Base-by-base conservation (phyloP, 768 basidiomycete genomes). In the Gyrodon lividus region DNA sequence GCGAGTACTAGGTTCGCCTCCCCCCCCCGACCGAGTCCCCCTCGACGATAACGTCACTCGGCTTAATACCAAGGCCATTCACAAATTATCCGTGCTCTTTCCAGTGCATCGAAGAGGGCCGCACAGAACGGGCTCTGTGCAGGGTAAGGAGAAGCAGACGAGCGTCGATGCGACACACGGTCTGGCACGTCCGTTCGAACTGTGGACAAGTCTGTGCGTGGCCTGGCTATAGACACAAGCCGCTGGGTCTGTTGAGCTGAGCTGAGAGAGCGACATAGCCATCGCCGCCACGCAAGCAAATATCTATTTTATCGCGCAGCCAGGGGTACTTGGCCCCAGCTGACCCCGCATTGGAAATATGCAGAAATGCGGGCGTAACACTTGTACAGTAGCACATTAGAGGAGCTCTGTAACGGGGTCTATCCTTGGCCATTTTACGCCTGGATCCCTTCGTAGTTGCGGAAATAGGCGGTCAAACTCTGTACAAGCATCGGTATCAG, bases 111-210 rank as follows among this genome's bases (percentile, higher is more conserved):
- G 12, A 89, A 65, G 1, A 90, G 70, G 13, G 85, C 83, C 0
- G 86, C 74, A 6, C 89, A 87, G 74, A 89, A 89, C 8, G 83
- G 79, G 54, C 82, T 72, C 3, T 68, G 67, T 20, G 72, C n/a
- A n/a, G 59, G 40, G 63, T 70, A n/a, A n/a, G n/a, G n/a, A n/a
- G n/a, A n/a, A n/a, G n/a, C 60, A 6, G 75, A 70, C 35, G 78
- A 78, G 48, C 82, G 75, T 3, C 84, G 82, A 65, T 89, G 89
- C 66, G 87, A n/a, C n/a, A n/a, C n/a, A n/a, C 84, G 51, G 88
- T 63, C 19, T 78, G 76, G 63, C 83, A 78, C 7, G 72, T 66
- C 28, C 80, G 78, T 39, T 71, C 66, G 49, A 82, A 65, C 14
- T 68, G 54, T 35, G 68, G 59, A 26, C 68, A 66, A 38, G 77